These are phyloP conservation scores for Coelastrella sp. DNA, from an alignment of 139 green algal genomes.

Conservation along the genomic window DNA sequence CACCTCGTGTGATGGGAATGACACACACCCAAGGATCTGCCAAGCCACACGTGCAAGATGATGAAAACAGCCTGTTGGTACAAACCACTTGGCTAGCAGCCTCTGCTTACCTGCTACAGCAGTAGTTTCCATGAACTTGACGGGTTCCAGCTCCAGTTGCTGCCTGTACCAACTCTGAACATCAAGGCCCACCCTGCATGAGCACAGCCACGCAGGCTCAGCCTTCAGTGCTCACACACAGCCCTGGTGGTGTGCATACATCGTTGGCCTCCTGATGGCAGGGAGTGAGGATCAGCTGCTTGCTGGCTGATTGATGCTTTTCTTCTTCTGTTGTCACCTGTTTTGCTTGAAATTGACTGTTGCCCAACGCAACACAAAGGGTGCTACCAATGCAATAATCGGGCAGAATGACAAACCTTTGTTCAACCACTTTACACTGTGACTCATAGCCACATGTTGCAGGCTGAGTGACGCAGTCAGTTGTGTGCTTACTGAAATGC, in stretches of 20 bases:
- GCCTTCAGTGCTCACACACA: background rate
- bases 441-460: too few relatives aligned
- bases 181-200: slow-evolving; percentile 53
- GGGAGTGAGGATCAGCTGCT: background rate
- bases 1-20: background rate
- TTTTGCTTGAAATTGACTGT: too few relatives aligned
- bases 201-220: background rate
- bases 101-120: slow-evolving; percentile 46
- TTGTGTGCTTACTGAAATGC: slow-evolving; percentile 53
- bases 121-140: slow-evolving; percentile 70
- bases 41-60: background rate
- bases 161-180: slow-evolving; percentile 60
- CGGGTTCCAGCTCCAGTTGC: slow-evolving; percentile 64
- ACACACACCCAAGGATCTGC: too few relatives aligned
- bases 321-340: too few relatives aligned
- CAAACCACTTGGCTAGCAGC: background rate
- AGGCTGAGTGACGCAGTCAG: too few relatives aligned
- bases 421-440: too few relatives aligned
- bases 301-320: background rate
- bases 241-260: background rate
- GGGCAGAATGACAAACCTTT: too few relatives aligned
- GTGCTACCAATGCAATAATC: too few relatives aligned
- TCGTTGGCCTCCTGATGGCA: background rate
- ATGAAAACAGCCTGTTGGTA: background rate
- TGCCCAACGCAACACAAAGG: too few relatives aligned